Conservation (phyloP, 2,329 filamentous ascomycete species). For the Apiospora hydei region DNA sequence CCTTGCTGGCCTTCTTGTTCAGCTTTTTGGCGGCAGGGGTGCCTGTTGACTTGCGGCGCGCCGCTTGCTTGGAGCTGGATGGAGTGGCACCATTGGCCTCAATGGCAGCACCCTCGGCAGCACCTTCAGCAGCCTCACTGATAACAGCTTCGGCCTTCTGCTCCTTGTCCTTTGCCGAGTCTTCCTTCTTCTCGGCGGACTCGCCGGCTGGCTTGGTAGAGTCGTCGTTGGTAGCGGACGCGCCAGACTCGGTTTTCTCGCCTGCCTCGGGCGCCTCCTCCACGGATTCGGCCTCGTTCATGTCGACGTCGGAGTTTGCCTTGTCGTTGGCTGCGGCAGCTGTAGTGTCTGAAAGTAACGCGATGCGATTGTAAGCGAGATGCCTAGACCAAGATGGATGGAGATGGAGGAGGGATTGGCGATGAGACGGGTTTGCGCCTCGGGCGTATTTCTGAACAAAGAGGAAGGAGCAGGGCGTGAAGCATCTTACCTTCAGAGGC, state of each 20-base stretch:
- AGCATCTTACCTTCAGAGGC: constrained; percentile 26
- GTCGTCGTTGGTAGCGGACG: constrained; percentile 25
- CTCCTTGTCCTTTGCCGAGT: constrained; percentile 17
- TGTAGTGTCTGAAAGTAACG: not conserved
- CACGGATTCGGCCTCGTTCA: constrained; percentile 28
- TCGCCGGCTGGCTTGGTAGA: constrained; percentile 25
- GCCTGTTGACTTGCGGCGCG: constrained; percentile 76
- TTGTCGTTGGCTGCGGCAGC: constrained; percentile 20
- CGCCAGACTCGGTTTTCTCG: constrained; percentile 29
- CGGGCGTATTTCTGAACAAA: constrained; percentile 29
- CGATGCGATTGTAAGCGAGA: constrained; percentile 6
- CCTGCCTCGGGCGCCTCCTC: constrained; percentile 34
- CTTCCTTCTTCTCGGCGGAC: constrained; percentile 20
- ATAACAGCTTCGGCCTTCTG: constrained; percentile 11
- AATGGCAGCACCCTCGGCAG: constrained; percentile 26
- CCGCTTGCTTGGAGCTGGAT: constrained; percentile 31
- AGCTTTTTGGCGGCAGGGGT: constrained; percentile 75
- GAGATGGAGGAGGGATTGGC: not conserved
- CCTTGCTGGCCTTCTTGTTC: constrained; percentile 84
- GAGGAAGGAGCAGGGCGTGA: not conserved
- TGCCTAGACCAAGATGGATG: not conserved
- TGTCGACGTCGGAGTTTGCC: constrained; percentile 16
- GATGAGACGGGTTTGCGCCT: not conserved
- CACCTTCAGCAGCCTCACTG: not conserved
- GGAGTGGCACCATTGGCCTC: constrained; percentile 31